A percentile compares a stretch with the other conserved stretches of the same genome.
Conservation (phyloP, 345 rosid species). For the Populus tremula region DNA sequence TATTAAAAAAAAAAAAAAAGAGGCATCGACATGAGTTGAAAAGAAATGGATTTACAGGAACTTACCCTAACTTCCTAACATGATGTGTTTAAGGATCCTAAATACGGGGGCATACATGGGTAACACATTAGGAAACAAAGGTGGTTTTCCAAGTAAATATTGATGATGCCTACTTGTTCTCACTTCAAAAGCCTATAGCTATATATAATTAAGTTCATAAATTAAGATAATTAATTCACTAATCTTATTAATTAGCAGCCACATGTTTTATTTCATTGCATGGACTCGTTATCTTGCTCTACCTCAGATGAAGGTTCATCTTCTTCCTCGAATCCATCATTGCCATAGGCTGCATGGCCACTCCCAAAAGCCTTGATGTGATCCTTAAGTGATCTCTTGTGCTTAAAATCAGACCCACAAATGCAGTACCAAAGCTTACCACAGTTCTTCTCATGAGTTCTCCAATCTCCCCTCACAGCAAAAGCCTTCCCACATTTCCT, state of each 20-base stretch:
- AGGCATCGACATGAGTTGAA: slow-evolving; percentile 7
- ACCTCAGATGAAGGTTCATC: slow-evolving; percentile 60
- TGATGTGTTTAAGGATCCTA: slow-evolving; percentile 22
- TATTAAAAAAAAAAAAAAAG: background rate
- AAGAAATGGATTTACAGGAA: slow-evolving; percentile 24
- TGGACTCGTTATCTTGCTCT: slow-evolving; percentile 42
- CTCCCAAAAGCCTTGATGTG: slow-evolving; percentile 53
- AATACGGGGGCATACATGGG: slow-evolving; percentile 9
- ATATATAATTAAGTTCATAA: slow-evolving; percentile 1
- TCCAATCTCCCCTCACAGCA: slow-evolving; percentile 70
- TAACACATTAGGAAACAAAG: slow-evolving; percentile 8
- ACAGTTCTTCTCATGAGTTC: slow-evolving; percentile 73
- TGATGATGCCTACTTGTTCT: slow-evolving; percentile 27
- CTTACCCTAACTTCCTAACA: slow-evolving; percentile 16
- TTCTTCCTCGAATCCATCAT: slow-evolving; percentile 52
- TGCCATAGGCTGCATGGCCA: slow-evolving; percentile 52
- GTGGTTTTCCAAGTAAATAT: slow-evolving; percentile 29
- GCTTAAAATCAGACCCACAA: slow-evolving; percentile 66
- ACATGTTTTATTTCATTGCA: slow-evolving; percentile 11
- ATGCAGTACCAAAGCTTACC: slow-evolving; percentile 63
- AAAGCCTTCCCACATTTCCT: slow-evolving; percentile 70
- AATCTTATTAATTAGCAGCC: background rate
- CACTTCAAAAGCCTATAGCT: slow-evolving; percentile 22
- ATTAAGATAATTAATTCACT: background rate
- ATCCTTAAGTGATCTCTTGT: slow-evolving; percentile 61